Evolutionary conservation across 441 rosid species (phyloP), one percentile per base, ranked within the genome.

Genomic region (Mallotus repandus): DNA sequence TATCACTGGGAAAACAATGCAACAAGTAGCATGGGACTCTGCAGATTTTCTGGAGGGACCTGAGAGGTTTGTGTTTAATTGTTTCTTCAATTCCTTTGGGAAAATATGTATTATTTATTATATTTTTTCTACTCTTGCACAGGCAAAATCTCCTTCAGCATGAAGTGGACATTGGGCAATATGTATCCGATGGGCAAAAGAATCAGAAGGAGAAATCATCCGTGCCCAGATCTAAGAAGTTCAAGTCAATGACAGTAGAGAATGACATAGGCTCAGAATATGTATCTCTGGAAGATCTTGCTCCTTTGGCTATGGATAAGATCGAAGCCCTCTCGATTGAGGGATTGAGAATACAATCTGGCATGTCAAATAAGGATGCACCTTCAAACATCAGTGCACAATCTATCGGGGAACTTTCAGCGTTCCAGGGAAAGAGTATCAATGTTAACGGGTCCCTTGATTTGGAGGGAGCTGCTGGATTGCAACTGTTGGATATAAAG

Each of bases 271-370:
- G 81, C 68, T 79, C 89, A 8, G 94, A 95, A 60, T 91, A 88
- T 78, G 97, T 91, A 70, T 87, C 92, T 76, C 89, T 95, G 29
- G 97, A 95, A 80, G 97, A 93, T 77, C 90, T 95, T 71, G 98
- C 97, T 71, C 99, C 98, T 72, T 81, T 92, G 84, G 99, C 98
- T 66, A 86, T 92, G 96, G 91, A 92, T 76, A 94, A 95, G 89
- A 92, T 92, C 70, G 99, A 91, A 89, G 98, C 96, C 49, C 96
- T 95, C 72, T 89, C 96, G 41, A 84, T 95, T 74, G 98, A 92
- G 81, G 99, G 99, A 60, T 81, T 95, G 82, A 89, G 92, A 83
- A 86, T 91, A 77, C 98, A 95, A 74, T 89, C 94, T 58, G 96
- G 96, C 76, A 85, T 88, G 94, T 85, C 89, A 52, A 90, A 84